phyloP scores from a whole-genome alignment of 2,329 filamentous ascomycete genomes.

The Amesomyces nigricolor region DNA sequence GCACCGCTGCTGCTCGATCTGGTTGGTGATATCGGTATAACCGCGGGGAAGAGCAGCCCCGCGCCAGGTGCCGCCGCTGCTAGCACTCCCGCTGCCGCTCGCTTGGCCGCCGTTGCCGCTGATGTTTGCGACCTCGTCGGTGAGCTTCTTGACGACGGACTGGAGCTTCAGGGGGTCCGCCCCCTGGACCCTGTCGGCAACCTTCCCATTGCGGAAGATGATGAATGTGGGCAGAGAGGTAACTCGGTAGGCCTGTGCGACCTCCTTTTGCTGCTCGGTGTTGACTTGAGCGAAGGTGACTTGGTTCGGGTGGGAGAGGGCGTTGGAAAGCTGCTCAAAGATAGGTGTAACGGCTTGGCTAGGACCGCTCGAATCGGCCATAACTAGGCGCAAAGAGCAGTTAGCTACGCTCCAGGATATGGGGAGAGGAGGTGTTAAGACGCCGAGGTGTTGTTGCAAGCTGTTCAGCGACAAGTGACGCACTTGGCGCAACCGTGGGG shows the following conservation, averaged over 20 bases:
- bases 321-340: slow-evolving; percentile 69
- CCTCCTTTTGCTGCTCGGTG: slow-evolving; percentile 67
- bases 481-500: slow-evolving; percentile 17
- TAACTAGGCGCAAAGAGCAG: slow-evolving; percentile 52
- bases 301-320: slow-evolving; percentile 63
- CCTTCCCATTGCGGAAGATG: slow-evolving; percentile 68
- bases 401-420: background rate
- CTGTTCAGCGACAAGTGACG: background rate
- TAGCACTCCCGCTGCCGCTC: slow-evolving; percentile 38
- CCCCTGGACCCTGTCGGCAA: slow-evolving; percentile 65
- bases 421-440: background rate
- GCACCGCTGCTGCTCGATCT: slow-evolving; percentile 71
- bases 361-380: slow-evolving; percentile 78
- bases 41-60: slow-evolving; percentile 70
- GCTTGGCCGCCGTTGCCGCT: slow-evolving; percentile 45
- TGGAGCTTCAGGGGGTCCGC: slow-evolving; percentile 67
- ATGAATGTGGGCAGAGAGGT: slow-evolving; percentile 86
- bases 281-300: slow-evolving; percentile 87
- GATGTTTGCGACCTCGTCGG: slow-evolving; percentile 55
- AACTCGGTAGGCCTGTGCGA: slow-evolving; percentile 68
- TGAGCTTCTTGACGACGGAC: slow-evolving; percentile 64
- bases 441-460: background rate
- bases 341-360: slow-evolving; percentile 79
- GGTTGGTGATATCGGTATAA: slow-evolving; percentile 76
- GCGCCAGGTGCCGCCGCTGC: slow-evolving; percentile 54